Conservation (phyloP, 192 early-diverging fungal genomes). For the Borealophlyctis nickersoniae region DNA sequence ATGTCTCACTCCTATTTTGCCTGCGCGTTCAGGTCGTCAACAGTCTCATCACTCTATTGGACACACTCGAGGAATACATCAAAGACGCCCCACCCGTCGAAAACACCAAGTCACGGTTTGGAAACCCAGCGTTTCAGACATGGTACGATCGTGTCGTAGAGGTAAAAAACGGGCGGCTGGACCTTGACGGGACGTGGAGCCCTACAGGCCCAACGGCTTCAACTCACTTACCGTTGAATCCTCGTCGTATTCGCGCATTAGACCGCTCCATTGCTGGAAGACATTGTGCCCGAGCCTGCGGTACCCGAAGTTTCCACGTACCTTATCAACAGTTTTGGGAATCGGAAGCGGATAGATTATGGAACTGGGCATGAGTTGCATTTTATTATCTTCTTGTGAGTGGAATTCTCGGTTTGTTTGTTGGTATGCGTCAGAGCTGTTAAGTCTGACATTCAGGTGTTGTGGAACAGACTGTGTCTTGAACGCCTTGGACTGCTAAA, state of each 20-base stretch:
- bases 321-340: conserved; percentile 81
- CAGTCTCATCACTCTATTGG: conserved; percentile 44
- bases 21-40: neutral
- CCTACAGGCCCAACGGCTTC: neutral
- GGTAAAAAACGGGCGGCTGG: conserved; percentile 46
- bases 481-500: conserved; percentile 68
- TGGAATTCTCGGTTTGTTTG: conserved; percentile 17
- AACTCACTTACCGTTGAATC: neutral
- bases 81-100: conserved; percentile 71
- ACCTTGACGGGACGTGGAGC: neutral
- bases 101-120: conserved; percentile 79
- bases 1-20: neutral
- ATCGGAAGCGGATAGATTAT: conserved; percentile 92
- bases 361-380: conserved; percentile 96
- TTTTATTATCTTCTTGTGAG: conserved; percentile 81
- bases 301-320: conserved; percentile 71
- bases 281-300: conserved; percentile 27
- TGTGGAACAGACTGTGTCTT: conserved; percentile 62
- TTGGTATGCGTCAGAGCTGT: conserved; percentile 1
- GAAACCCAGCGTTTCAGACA: conserved; percentile 89
- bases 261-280: conserved; percentile 7
- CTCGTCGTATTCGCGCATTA: neutral
- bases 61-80: conserved; percentile 56
- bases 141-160: conserved; percentile 76
- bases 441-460: conserved; percentile 45